Evolutionary conservation across 805 yeast species (phyloP), one percentile per base, ranked within the genome.

Genomic region (Ogataea paradorogensis): DNA sequence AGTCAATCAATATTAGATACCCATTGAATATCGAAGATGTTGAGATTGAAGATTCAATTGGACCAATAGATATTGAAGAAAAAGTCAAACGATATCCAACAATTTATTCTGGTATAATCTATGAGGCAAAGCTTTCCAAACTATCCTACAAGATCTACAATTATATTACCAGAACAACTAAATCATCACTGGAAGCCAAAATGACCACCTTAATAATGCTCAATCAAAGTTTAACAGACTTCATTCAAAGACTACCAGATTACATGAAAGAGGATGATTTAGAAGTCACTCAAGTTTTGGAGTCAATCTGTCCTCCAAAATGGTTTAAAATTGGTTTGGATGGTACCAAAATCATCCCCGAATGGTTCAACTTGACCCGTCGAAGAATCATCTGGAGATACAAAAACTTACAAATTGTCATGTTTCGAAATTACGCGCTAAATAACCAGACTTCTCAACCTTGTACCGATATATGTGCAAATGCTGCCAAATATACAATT

Each of bases 341-440:
- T 23, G 42, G 42, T 7, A 15, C 38, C 10, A 32, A 27, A 15
- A 25, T 14, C 14, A 28, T 34, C 27, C 69, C 70, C 9, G 60
- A 60, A 14, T 76, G 81, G 78, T 58, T 76, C 33, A 62, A 69
- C 3, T 62, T 76, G 27, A 62, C 74, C 6, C 59, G 78, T 38
- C 67, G 63, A 43, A 59, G 76, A 35, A 54, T 77, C 29, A 61
- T 60, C 22, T 77, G 82, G 82, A 60, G 79, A 49, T 74, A 68
- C 40, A 69, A 70, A 38, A 73, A 74, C 53, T 45, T 77, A 29
- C 73, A 74, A 33, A 66, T 73, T 24, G 61, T 74, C 15, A 53
- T 75, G 29, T 65, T 73, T 43, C 62, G 79, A 35, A 69, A 74
- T 3, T 73, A 70, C 47, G 64, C 75, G 14, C 62, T 73, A 62